phyloP scores from a whole-genome alignment of 2,329 filamentous ascomycete species.

The Dothidotthia symphoricarpi region DNA sequence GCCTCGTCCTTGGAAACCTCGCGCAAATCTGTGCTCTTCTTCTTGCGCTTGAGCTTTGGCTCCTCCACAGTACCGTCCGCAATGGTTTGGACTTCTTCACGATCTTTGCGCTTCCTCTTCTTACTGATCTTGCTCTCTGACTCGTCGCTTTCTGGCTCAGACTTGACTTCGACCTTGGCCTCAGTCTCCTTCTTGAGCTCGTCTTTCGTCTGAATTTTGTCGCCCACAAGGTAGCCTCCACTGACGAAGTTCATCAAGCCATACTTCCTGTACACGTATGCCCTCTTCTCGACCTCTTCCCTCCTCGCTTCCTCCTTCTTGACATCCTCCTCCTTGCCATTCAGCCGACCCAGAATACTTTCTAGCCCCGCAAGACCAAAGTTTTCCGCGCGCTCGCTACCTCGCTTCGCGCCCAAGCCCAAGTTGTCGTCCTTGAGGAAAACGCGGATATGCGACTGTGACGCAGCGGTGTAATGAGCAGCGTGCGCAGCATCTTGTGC shows the following conservation, averaged over 20 bases:
- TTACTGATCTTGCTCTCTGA: conserved; percentile 26
- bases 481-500: conserved; percentile 73
- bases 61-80: conserved; percentile 34
- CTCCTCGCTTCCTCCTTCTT: conserved; percentile 67
- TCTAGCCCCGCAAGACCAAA: conserved; percentile 87
- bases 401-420: conserved; percentile 78
- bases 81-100: conserved; percentile 27
- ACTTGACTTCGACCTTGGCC: conserved; percentile 46
- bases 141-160: conserved; percentile 41
- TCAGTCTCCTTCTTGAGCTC: conserved; percentile 43
- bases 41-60: conserved; percentile 39
- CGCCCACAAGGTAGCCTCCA: conserved; percentile 70
- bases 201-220: conserved; percentile 52
- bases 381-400: conserved; percentile 65
- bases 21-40: conserved; percentile 37
- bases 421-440: conserved; percentile 86
- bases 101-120: conserved; percentile 35
- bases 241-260: conserved; percentile 82
- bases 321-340: conserved; percentile 77
- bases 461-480: conserved; percentile 74
- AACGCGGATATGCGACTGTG: conserved; percentile 81
- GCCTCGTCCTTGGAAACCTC: conserved; percentile 19
- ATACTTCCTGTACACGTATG: conserved; percentile 73
- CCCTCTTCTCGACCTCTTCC: conserved; percentile 67
- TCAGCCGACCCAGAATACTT: conserved; percentile 80